A percentile compares a stretch with the other conserved stretches of the same genome.
phyloP scores from a whole-genome alignment of 1,139 yeast species.

The Diutina rugosa region DNA sequence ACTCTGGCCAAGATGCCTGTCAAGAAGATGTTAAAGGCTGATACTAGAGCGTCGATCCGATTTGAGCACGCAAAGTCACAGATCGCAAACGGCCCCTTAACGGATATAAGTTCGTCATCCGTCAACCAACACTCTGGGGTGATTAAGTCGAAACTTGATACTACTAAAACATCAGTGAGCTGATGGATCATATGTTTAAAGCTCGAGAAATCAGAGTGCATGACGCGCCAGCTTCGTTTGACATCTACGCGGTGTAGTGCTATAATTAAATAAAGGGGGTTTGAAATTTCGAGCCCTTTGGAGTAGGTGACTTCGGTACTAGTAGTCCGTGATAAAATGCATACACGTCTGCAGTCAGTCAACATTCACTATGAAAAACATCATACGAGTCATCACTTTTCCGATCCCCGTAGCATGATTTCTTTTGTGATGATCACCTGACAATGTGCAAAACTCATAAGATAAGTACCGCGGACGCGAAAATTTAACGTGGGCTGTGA shows the following conservation, averaged over 20 bases:
- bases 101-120: neutral
- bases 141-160: neutral
- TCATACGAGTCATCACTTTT: neutral
- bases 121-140: neutral
- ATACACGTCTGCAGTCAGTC: neutral
- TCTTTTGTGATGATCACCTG: neutral
- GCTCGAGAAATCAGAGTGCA: neutral
- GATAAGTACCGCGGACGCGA: neutral
- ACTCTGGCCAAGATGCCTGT: neutral
- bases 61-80: neutral
- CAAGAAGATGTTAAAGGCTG: neutral
- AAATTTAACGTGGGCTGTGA: neutral
- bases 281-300: too few species aligned
- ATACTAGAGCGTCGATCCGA: neutral
- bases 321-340: too few species aligned
- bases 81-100: neutral
- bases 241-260: neutral
- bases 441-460: neutral
- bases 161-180: neutral
- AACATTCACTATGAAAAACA: neutral
- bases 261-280: neutral
- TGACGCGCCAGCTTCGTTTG: neutral
- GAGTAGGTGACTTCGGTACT: too few species aligned
- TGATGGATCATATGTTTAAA: too few species aligned
- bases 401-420: neutral